Evolutionary conservation across 441 rosid genomes (phyloP).

Genomic region (Brassica hybrid): DNA sequence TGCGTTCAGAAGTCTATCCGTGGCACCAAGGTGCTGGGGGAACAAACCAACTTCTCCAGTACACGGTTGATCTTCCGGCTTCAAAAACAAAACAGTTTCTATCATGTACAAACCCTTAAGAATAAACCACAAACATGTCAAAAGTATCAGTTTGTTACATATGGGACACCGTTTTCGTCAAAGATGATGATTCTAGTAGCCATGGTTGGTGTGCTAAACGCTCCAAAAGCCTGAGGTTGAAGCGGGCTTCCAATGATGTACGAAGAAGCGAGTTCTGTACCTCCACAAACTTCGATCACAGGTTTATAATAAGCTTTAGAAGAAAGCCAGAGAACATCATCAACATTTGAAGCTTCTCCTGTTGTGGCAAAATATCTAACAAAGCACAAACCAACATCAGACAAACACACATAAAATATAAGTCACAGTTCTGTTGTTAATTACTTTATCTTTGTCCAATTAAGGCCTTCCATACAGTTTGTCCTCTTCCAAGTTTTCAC

Average conservation of each 20-base stretch:
- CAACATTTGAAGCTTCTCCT: constrained; percentile 87
- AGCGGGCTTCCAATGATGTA: constrained; percentile 68
- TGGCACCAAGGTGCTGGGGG: constrained; percentile 74
- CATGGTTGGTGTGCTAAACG: constrained; percentile 79
- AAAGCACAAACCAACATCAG: background rate
- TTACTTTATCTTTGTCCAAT: constrained; percentile 84
- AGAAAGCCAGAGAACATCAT: constrained; percentile 95
- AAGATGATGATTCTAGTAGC: constrained; percentile 78
- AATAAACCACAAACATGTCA: background rate
- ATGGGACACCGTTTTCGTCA: constrained; percentile 66
- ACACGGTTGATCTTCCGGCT: constrained; percentile 81
- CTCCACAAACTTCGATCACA: constrained; percentile 86
- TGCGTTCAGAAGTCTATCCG: constrained; percentile 80
- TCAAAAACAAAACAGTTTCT: constrained; percentile 33
- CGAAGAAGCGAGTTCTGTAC: constrained; percentile 82
- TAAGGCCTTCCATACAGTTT: constrained; percentile 69
- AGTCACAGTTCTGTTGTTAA: background rate
- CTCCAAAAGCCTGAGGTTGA: constrained; percentile 91
- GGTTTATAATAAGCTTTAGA: constrained; percentile 80
- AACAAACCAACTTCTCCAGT: constrained; percentile 83
- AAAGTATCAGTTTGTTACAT: constrained; percentile 48
- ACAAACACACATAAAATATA: background rate
- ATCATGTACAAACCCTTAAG: constrained; percentile 1
- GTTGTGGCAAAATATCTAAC: constrained; percentile 64
- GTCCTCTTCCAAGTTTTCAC: constrained; percentile 86